phyloP scores from a whole-genome alignment of 345 rosid species.

The Salix viminalis region DNA sequence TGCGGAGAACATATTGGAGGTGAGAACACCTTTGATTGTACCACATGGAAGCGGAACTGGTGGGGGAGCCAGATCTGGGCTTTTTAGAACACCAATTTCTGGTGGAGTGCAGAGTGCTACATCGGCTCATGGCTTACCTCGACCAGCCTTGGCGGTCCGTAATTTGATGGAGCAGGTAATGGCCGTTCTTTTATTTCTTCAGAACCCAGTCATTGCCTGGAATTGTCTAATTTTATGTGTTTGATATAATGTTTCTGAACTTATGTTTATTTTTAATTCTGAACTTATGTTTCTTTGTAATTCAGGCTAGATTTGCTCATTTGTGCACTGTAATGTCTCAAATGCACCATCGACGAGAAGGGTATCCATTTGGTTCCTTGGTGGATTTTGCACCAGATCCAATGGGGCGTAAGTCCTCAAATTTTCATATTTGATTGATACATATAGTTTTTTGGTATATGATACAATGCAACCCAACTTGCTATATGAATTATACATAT shows the following conservation, averaged over 20 bases:
- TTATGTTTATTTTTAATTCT: background rate
- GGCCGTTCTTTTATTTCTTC: constrained; percentile 4
- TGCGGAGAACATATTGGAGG: constrained; percentile 37
- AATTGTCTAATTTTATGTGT: background rate
- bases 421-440: background rate
- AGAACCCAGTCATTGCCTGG: constrained; percentile 1
- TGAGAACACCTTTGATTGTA: constrained; percentile 39
- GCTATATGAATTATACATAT: background rate
- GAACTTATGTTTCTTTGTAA: constrained; percentile 10
- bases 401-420: constrained; percentile 69
- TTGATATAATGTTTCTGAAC: background rate
- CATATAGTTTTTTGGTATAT: background rate
- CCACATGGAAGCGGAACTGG: constrained; percentile 49
- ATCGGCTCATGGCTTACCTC: constrained; percentile 91
- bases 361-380: constrained; percentile 92
- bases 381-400: constrained; percentile 94
- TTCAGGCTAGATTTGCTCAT: constrained; percentile 97
- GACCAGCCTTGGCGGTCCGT: constrained; percentile 89
- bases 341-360: constrained; percentile 97
- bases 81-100: constrained; percentile 93
- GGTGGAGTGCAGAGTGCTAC: constrained; percentile 99
- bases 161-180: constrained; percentile 95
- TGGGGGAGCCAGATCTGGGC: constrained; percentile 83
- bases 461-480: background rate
- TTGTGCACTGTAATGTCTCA: constrained; percentile 91